Evolutionary conservation across 306 rosid species (phyloP), one percentile per base, ranked within the genome.

Genomic region (Sindora glabra): DNA sequence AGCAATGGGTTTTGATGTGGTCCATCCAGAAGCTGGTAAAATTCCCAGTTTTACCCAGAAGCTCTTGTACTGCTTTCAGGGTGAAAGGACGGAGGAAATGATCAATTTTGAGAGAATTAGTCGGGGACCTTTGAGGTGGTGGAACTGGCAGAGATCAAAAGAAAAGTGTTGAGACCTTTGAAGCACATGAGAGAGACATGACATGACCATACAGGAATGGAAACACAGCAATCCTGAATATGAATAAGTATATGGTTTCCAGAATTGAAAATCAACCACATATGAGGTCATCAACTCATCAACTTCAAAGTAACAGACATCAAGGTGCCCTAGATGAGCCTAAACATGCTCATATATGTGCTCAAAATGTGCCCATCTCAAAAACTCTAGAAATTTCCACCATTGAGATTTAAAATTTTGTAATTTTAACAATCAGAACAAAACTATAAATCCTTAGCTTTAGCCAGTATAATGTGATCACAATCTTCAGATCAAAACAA

Each of bases 1-100:
- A 94, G 91, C 99, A 94, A 70, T 94, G 99, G 45, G 99, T 89
- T 81, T 94, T 94, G 54, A 94, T 94, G 71, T 86, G 99, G 74
- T 94, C 99, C 97, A 94, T 94, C 99, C 99, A 94, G 76, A 94
- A 94, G 70, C 79, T 79, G 49, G 68, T 57, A 15, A 94, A 86
- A 10, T 52, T 69, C 50, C 99, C 97, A 48, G 89, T 86, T 77
- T 86, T 89, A 18, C 91, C 95, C 18, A 94, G 63, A 82, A 94
- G 89, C 56, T 89, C 99, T 80, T 89, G 99, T 69, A 94, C 97
- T 24, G 91, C 87, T 77, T 94, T 94, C 65, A 94, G 79, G 65
- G 97, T 94, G 74, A 94, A 89, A 41, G 99, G 99, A 25, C 99
- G 95, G 64, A 89, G 84, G 67, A 94, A 94, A 12, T 78, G 84